Evolutionary conservation across 139 green algal genomes (phyloP), one percentile per base, ranked within the genome.

Genomic region (Volvox reticuliferus): DNA sequence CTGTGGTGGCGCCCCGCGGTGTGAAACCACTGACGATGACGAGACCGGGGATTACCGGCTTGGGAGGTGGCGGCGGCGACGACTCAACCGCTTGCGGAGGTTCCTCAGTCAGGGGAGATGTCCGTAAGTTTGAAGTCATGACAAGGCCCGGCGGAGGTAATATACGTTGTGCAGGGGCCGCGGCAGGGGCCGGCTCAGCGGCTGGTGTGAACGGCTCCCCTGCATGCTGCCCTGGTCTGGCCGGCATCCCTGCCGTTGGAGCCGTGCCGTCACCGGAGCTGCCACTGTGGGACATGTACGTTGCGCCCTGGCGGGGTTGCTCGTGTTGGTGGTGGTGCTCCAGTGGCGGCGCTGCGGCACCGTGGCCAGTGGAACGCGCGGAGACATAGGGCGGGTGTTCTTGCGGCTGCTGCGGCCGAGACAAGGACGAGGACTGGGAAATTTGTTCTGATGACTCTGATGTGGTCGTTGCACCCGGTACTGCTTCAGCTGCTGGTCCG

Each of bases 1-100:
- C 28, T 61, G 85, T 12, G 26, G 12, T 9, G 35, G 63, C 1
- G 0, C 83, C 63, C 36, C 22, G n/a, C 2, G 83, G 83, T 37
- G 83, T 68, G 73, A 90, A 90, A 44, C 73, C 86, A 44, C 86
- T 83, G 20, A 90, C 86, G 0, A 90, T 90, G 30, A 90, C 86
- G 26, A 90, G 73, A 24, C 86, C 86, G 1, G 86, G 86, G 32
- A 90, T 90, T 22, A 61, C 82, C 35, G 86, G 86, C 50, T 83
- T 83, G 20, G 86, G 44, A 28, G 86, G 50, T 63, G 86, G 30
- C 21, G 71, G 44, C 21, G 36, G 36, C 36, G 67, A 24, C 14
- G 13, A 32, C 2, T 20, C 61, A 62, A 30, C 81, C 30, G 82
- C 26, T n/a, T n/a, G 22, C 28, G 50, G 50, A 0, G 78, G 22